These are phyloP conservation scores for Pelargonium nanum DNA, from an alignment of 345 rosid genomes.

Conservation along the genomic window DNA sequence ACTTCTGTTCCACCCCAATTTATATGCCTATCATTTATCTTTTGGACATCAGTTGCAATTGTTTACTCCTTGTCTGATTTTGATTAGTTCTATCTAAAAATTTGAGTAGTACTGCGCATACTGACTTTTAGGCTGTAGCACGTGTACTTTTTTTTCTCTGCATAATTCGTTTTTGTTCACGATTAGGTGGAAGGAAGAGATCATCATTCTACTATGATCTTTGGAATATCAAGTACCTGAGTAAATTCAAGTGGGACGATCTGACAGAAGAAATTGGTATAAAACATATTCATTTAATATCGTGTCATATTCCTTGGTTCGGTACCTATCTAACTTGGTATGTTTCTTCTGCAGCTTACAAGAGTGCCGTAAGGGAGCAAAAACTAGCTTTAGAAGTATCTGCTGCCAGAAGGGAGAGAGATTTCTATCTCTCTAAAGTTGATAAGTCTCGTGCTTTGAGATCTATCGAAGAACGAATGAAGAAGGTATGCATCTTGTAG, in stretches of 20 bases:
- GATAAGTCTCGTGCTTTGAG: constrained; percentile 59
- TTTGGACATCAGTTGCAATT: not conserved
- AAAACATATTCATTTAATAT: constrained; percentile 1
- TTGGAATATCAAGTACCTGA: constrained; percentile 93
- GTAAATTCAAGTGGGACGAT: constrained; percentile 95
- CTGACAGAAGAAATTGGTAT: constrained; percentile 82
- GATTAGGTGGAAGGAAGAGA: constrained; percentile 78
- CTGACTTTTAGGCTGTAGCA: no score
- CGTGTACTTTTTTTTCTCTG: no score
- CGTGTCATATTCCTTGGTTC: not conserved
- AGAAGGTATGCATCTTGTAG: constrained; percentile 44
- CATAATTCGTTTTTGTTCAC: constrained; percentile 5
- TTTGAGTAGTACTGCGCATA: no score
- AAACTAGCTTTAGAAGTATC: constrained; percentile 68
- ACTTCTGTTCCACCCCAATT: no score
- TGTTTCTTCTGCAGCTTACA: constrained; percentile 50
- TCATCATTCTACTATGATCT: constrained; percentile 66
- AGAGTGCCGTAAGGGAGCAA: constrained; percentile 71
- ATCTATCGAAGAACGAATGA: constrained; percentile 62
- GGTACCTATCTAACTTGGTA: not conserved
- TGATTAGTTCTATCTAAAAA: no score
- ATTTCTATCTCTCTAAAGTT: constrained; percentile 71
- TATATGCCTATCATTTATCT: no score
- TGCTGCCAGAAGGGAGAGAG: constrained; percentile 87
- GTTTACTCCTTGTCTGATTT: not conserved